phyloP scores from a whole-genome alignment of 2,329 filamentous ascomycete species.

The Diaporthe velutina region DNA sequence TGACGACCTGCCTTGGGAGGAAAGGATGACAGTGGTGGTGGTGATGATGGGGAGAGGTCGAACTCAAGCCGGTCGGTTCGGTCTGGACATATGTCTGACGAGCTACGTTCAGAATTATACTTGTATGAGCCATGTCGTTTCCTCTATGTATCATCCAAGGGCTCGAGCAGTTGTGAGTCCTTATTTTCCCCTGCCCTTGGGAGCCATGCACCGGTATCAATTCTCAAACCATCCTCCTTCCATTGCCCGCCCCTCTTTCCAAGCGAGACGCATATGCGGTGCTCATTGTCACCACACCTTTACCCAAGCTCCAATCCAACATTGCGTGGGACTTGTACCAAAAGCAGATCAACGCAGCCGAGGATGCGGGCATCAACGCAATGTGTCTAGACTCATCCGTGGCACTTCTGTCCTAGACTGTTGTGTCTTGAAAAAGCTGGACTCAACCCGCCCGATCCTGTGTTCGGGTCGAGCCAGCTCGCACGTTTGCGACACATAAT shows the following conservation, averaged over 20 bases:
- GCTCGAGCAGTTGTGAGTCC: not conserved
- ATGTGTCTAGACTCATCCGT: too few relatives aligned
- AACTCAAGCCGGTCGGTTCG: not conserved
- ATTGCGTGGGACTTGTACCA: not conserved
- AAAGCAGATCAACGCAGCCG: not conserved
- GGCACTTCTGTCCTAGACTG: not conserved
- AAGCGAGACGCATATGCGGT: not conserved
- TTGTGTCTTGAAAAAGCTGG: not conserved
- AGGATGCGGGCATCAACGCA: not conserved
- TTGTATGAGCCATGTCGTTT: not conserved
- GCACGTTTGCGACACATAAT: not conserved
- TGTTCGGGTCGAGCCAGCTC: not conserved
- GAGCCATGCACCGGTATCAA: not conserved
- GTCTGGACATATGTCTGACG: not conserved
- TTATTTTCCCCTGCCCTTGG: not conserved
- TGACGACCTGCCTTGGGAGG: not conserved
- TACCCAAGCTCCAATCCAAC: not conserved
- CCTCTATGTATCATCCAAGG: not conserved
- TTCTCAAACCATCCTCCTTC: not conserved
- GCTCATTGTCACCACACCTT: not conserved
- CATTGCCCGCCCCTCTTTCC: not conserved
- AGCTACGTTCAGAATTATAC: not conserved
- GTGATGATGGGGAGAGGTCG: not conserved
- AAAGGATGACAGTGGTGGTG: not conserved
- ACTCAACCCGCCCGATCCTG: not conserved